phyloP scores from a whole-genome alignment of 345 rosid genomes.

The Passiflora organensis region DNA sequence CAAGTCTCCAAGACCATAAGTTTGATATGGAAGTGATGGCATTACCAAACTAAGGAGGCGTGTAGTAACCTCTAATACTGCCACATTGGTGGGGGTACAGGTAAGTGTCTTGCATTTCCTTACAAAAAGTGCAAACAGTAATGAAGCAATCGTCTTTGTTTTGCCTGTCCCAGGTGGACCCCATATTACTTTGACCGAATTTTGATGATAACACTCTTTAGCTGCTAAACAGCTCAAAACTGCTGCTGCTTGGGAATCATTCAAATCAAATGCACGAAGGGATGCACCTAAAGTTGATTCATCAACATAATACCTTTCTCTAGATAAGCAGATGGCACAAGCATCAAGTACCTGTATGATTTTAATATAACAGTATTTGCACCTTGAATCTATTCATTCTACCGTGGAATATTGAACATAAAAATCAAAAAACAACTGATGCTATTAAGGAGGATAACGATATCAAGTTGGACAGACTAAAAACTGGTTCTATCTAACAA shows the following conservation, averaged over 20 bases:
- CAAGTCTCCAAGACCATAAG: conserved; percentile 37
- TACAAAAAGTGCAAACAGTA: conserved; percentile 29
- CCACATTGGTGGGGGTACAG: conserved; percentile 51
- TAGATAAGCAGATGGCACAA: too few species aligned
- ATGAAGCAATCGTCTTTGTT: conserved; percentile 34
- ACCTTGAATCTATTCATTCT: too few species aligned
- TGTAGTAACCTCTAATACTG: conserved; percentile 36
- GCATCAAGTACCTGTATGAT: too few species aligned
- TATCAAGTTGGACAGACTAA: background rate
- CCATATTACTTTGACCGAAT: conserved; percentile 42
- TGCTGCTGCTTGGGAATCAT: conserved; percentile 38
- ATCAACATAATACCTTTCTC: background rate
- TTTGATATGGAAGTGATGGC: conserved; percentile 12
- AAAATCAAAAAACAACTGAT: too few species aligned
- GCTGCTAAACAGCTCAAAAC: conserved; percentile 21
- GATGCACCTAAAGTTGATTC: conserved; percentile 10
- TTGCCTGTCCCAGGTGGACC: conserved; percentile 65
- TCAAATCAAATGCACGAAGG: conserved; percentile 18
- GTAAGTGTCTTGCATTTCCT: conserved; percentile 37
- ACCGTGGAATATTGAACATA: too few species aligned
- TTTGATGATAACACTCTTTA: conserved; percentile 8
- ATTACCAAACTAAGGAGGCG: conserved; percentile 22
- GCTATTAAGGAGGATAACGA: background rate
- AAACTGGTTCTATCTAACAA: too few species aligned
- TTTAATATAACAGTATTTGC: too few species aligned